These are phyloP conservation scores for Aspergillus homomorphus DNA, from an alignment of 495 filamentous ascomycete species.

Conservation along the genomic window DNA sequence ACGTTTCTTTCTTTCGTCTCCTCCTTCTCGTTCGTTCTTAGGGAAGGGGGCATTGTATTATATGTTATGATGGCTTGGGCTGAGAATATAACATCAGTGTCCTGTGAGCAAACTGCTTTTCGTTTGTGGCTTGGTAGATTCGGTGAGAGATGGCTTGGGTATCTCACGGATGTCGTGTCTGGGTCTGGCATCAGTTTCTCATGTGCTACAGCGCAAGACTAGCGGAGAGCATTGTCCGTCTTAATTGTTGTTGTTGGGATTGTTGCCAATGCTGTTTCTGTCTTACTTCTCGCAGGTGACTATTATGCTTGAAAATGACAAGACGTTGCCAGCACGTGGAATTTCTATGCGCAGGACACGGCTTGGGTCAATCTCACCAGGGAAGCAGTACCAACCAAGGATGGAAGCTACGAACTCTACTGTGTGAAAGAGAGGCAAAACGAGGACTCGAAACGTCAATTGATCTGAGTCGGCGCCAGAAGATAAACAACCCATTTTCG, in stretches of 20 bases:
- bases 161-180: background rate
- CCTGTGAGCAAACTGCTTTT: background rate
- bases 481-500: no score
- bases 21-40: background rate
- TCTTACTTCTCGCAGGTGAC: no score
- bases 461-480: no score
- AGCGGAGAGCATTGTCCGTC: background rate
- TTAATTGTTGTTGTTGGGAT: background rate
- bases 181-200: background rate
- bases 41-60: constrained; percentile 32
- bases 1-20: constrained; percentile 20
- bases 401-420: no score
- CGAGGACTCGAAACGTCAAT: no score
- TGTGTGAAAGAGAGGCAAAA: no score
- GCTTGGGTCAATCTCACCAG: no score
- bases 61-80: constrained; percentile 20
- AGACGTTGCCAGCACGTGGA: no score
- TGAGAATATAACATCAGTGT: background rate
- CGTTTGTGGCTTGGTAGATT: background rate
- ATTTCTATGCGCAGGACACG: no score
- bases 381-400: no score
- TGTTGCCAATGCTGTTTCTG: no score
- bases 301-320: no score
- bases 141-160: background rate
- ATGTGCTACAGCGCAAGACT: background rate